Evolutionary conservation across 108 stramenopile genomes (phyloP).

Genomic region (Aurantiochytrium sp.): DNA sequence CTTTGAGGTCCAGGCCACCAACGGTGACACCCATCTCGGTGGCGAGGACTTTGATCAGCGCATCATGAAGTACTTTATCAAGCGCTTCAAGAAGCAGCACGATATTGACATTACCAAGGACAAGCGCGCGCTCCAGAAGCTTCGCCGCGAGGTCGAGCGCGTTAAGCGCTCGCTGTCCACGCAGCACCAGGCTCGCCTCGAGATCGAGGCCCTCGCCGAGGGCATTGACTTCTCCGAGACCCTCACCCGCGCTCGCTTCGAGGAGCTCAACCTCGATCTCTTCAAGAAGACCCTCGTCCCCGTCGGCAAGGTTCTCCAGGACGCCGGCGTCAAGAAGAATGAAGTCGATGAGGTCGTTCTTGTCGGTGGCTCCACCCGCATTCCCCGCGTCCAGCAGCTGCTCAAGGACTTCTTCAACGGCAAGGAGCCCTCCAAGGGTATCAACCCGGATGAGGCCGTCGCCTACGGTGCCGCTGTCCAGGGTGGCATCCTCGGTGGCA

Average conservation of each 20-base stretch:
- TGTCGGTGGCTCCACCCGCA: conserved; percentile 60
- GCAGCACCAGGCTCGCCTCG: conserved; percentile 55
- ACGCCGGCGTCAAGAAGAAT: conserved; percentile 32
- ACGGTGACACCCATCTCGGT: conserved; percentile 78
- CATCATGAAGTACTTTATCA: conserved; percentile 69
- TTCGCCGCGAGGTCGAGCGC: conserved; percentile 64
- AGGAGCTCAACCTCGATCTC: conserved; percentile 17
- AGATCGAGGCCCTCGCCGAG: conserved; percentile 52
- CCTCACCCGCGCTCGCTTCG: conserved; percentile 27
- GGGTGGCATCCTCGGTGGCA: conserved; percentile 70
- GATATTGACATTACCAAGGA: conserved; percentile 52
- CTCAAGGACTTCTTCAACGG: conserved; percentile 39
- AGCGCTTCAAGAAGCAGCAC: conserved; percentile 58
- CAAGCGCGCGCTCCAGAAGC: conserved; percentile 60
- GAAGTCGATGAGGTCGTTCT: conserved; percentile 56
- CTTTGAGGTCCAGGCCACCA: conserved; percentile 79
- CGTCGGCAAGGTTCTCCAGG: conserved; percentile 37
- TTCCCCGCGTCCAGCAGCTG: conserved; percentile 50
- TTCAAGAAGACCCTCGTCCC: conserved; percentile 31
- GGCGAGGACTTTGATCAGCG: conserved; percentile 87
- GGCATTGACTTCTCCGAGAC: conserved; percentile 49
- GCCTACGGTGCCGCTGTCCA: conserved; percentile 90
- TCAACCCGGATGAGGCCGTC: conserved; percentile 94
- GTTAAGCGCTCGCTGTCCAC: conserved; percentile 66
- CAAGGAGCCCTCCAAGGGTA: conserved; percentile 50